phyloP scores from a whole-genome alignment of 208 protist species.

The Trypanosoma platydactyli region DNA sequence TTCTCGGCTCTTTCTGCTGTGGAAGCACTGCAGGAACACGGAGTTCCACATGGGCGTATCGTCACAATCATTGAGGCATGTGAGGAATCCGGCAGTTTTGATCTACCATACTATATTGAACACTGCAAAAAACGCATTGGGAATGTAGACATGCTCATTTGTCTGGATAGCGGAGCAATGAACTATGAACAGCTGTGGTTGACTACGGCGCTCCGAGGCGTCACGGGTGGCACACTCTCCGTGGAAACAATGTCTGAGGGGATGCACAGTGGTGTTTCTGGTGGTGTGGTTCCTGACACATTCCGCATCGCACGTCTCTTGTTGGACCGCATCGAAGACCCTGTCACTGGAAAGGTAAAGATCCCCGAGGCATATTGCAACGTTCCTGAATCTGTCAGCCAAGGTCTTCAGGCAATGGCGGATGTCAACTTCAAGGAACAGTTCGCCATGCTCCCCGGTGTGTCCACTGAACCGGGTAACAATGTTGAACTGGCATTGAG shows the following conservation, averaged over 20 bases:
- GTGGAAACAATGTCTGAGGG: conserved; percentile 86
- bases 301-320: conserved; percentile 92
- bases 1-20: conserved; percentile 77
- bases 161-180: conserved; percentile 92
- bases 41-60: conserved; percentile 78
- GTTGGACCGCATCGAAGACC: conserved; percentile 92
- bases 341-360: conserved; percentile 87
- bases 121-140: conserved; percentile 62
- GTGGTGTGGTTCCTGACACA: conserved; percentile 93
- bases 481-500: conserved; percentile 82
- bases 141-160: conserved; percentile 90
- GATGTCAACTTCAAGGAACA: conserved; percentile 61
- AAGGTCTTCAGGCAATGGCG: conserved; percentile 53
- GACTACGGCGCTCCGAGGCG: conserved; percentile 92
- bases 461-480: conserved; percentile 38
- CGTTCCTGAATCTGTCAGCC: conserved; percentile 75
- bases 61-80: conserved; percentile 90
- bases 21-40: conserved; percentile 71
- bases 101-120: conserved; percentile 86
- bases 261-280: conserved; percentile 90
- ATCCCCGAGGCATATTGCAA: conserved; percentile 79
- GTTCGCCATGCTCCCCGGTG: conserved; percentile 45
- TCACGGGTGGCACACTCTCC: conserved; percentile 75
- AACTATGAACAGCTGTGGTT: conserved; percentile 97
- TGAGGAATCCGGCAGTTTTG: conserved; percentile 90